Evolutionary conservation across 176 grass and related monocot genomes (phyloP).

Genomic region (Poa pratensis): DNA sequence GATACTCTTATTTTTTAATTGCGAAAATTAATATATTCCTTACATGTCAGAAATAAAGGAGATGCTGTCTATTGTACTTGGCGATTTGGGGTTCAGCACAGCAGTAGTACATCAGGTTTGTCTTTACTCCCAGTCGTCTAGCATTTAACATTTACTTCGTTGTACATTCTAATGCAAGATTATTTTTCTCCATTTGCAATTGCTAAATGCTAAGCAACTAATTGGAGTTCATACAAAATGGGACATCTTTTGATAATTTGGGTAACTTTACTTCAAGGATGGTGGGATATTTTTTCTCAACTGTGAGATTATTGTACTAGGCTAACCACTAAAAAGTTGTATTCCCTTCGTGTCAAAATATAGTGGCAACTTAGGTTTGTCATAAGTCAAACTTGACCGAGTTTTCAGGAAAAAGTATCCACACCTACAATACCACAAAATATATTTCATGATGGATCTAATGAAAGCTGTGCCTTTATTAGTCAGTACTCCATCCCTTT

Average conservation of each 20-base stretch:
- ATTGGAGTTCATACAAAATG: neutral
- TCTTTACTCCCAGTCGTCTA: constrained; percentile 4
- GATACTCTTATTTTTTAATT: constrained; percentile 11
- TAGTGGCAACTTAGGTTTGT: too few species aligned
- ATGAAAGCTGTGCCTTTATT: neutral
- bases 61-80: constrained; percentile 80
- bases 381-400: too few species aligned
- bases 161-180: constrained; percentile 7
- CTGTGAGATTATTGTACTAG: constrained; percentile 2
- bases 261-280: neutral
- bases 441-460: too few species aligned
- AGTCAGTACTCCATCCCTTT: neutral
- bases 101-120: constrained; percentile 91
- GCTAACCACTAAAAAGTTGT: constrained; percentile 1
- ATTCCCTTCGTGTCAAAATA: too few species aligned
- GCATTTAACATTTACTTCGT: constrained; percentile 20
- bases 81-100: constrained; percentile 80
- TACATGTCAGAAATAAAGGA: constrained; percentile 88
- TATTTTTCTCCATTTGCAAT: constrained; percentile 1
- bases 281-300: neutral
- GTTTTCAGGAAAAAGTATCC: too few species aligned
- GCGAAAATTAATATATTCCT: constrained; percentile 37
- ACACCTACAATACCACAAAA: too few species aligned
- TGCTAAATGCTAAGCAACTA: neutral
- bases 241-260: neutral